Conservation (phyloP, 352 stramenopile species). For the Blastocystis sp. region DNA sequence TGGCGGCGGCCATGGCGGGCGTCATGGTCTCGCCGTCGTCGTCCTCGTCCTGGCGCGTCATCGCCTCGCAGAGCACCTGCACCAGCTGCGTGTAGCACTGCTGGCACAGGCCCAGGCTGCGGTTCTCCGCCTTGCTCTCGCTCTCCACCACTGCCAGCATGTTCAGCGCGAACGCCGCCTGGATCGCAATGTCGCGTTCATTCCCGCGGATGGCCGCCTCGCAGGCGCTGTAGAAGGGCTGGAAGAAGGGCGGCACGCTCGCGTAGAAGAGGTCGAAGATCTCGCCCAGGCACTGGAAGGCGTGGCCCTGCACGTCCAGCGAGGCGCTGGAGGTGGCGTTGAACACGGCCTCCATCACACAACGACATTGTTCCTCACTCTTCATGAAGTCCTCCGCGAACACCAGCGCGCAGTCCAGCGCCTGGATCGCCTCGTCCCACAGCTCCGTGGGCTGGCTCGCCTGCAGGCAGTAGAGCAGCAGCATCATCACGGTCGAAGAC, state of each 20-base stretch:
- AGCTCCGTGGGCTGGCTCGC: background rate
- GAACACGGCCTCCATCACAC: conserved; percentile 33
- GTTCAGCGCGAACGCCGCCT: conserved; percentile 17
- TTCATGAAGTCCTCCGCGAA: conserved; percentile 19
- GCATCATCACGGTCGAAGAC: background rate
- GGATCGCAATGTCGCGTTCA: conserved; percentile 3
- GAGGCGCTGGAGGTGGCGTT: background rate
- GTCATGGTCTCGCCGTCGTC: conserved; percentile 61
- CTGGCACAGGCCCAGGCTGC: background rate
- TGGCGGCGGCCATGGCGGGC: conserved; percentile 16
- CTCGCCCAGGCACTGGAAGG: conserved; percentile 21
- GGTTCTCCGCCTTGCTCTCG: background rate
- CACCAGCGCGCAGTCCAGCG: background rate
- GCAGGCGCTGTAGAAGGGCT: conserved; percentile 9
- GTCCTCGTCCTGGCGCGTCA: conserved; percentile 49
- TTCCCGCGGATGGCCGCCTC: background rate
- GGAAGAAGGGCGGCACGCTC: background rate
- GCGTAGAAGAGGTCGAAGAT: conserved; percentile 53
- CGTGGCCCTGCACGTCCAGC: conserved; percentile 22
- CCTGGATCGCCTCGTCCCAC: conserved; percentile 44
- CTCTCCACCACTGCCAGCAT: conserved; percentile 27
- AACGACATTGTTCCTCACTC: background rate
- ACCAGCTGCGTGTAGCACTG: conserved; percentile 29
- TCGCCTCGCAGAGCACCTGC: conserved; percentile 13
- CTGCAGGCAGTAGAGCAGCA: conserved; percentile 31